Conservation (phyloP, 371 early-diverging fungal genomes). For the Blakeslea trispora region DNA sequence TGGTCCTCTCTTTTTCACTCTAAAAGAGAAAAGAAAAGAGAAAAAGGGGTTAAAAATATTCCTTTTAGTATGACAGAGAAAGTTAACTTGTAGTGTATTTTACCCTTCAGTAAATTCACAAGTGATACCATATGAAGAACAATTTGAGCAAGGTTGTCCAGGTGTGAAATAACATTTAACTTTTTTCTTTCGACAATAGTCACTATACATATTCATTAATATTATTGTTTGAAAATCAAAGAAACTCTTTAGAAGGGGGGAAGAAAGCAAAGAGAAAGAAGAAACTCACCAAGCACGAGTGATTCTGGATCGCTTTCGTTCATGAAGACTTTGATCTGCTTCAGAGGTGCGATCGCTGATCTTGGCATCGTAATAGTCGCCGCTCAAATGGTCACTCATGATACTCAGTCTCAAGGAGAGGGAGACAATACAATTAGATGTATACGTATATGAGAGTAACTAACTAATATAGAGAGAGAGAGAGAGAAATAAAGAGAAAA, state of each 20-base stretch:
- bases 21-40: slow-evolving; percentile 7
- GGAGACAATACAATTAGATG: background rate
- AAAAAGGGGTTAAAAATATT: too few species aligned
- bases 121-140: slow-evolving; percentile 20
- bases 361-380: slow-evolving; percentile 7
- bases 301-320: slow-evolving; percentile 36
- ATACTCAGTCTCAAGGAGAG: background rate
- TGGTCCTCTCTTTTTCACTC: slow-evolving; percentile 57
- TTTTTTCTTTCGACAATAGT: slow-evolving; percentile 40
- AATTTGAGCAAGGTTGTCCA: slow-evolving; percentile 30
- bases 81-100: background rate
- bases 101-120: slow-evolving; percentile 40
- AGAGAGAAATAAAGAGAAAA: background rate
- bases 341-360: slow-evolving; percentile 15
- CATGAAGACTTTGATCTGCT: slow-evolving; percentile 13
- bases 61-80: background rate
- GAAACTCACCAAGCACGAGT: slow-evolving; percentile 44
- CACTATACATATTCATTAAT: slow-evolving; percentile 11
- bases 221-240: too few species aligned
- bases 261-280: too few species aligned
- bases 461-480: background rate
- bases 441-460: too few species aligned
- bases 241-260: too few species aligned
- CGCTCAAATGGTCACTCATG: background rate
- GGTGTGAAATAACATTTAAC: slow-evolving; percentile 32